Evolutionary conservation across 768 basidiomycete genomes (phyloP).

Genomic region (Mycena vitilis): DNA sequence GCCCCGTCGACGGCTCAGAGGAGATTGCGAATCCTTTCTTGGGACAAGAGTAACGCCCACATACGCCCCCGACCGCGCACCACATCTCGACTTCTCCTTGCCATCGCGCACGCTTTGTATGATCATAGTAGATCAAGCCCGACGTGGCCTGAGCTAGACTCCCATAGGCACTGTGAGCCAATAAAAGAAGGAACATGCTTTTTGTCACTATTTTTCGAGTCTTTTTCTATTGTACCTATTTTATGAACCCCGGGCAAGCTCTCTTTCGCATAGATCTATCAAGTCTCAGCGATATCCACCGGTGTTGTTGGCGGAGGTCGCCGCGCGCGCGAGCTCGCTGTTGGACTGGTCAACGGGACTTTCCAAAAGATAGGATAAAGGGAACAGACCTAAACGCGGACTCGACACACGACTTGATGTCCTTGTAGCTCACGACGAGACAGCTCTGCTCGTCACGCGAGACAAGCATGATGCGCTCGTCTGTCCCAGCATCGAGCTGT

Average conservation of each 20-base stretch:
- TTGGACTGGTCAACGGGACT: background rate
- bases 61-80: background rate
- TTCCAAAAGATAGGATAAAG: background rate
- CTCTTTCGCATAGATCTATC: background rate
- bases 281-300: slow-evolving; percentile 29
- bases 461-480: slow-evolving; percentile 95
- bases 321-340: slow-evolving; percentile 62
- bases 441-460: slow-evolving; percentile 97
- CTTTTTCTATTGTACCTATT: slow-evolving; percentile 76
- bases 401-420: slow-evolving; percentile 88
- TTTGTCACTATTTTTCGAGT: slow-evolving; percentile 48
- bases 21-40: slow-evolving; percentile 93
- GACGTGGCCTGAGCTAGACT: background rate
- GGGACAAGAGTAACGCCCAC: slow-evolving; percentile 64
- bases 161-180: background rate
- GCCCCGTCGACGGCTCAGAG: slow-evolving; percentile 95
- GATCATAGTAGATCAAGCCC: background rate
- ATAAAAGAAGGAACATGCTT: slow-evolving; percentile 38
- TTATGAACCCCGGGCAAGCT: slow-evolving; percentile 45
- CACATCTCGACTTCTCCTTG: slow-evolving; percentile 1
- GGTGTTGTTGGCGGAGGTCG: slow-evolving; percentile 23
- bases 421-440: slow-evolving; percentile 92
- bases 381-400: slow-evolving; percentile 84
- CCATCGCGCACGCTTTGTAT: background rate
- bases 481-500: slow-evolving; percentile 92